phyloP scores from a whole-genome alignment of 768 basidiomycete species.

The Russula brevipes region DNA sequence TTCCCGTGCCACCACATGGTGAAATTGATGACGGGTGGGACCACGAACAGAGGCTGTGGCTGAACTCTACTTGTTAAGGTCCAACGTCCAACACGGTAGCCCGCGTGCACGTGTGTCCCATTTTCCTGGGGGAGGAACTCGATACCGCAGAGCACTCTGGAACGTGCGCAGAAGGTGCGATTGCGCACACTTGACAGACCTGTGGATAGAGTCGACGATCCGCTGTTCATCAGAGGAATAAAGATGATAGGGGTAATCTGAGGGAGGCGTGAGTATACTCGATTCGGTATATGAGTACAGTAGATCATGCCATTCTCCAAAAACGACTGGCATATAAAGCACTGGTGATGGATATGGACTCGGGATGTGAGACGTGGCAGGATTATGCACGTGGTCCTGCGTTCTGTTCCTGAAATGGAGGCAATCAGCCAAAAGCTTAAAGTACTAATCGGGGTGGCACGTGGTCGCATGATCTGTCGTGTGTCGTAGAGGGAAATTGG shows the following conservation, averaged over 20 bases:
- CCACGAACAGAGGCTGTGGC: background rate
- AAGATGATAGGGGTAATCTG: background rate
- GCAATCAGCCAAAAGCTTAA: conserved; percentile 8
- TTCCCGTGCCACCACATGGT: background rate
- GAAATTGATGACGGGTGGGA: background rate
- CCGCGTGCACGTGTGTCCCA: background rate
- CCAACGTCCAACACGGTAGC: background rate
- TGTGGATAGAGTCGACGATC: background rate
- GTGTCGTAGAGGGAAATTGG: background rate
- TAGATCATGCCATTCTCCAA: background rate
- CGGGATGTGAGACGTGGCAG: background rate
- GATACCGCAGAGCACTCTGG: background rate
- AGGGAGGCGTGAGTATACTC: background rate
- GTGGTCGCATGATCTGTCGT: background rate
- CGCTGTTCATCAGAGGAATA: background rate
- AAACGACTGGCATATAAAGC: background rate
- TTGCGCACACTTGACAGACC: background rate
- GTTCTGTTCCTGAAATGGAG: conserved; percentile 1
- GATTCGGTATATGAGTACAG: background rate
- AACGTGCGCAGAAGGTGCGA: background rate
- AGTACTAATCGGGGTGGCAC: background rate
- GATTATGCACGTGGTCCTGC: background rate
- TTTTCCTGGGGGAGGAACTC: background rate
- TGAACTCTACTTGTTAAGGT: background rate
- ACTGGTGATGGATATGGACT: background rate